phyloP scores from a whole-genome alignment of 1,139 yeast species.

The Trichomonascaceae sp. region DNA sequence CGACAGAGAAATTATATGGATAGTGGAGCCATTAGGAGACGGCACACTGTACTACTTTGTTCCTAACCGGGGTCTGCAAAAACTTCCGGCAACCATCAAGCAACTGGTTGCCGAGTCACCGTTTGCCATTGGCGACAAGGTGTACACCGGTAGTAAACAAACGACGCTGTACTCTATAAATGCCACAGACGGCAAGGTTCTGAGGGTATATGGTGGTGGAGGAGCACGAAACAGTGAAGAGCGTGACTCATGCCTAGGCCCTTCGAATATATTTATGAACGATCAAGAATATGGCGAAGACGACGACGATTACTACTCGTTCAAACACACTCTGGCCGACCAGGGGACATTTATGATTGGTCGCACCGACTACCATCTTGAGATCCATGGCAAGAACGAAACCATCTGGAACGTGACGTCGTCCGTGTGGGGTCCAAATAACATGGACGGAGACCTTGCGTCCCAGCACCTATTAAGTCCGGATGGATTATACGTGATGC shows the following conservation, averaged over 20 bases:
- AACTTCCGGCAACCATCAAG: slow-evolving; percentile 68
- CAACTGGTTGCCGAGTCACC: slow-evolving; percentile 79
- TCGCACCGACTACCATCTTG: slow-evolving; percentile 39
- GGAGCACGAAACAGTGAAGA: neutral
- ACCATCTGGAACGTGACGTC: slow-evolving; percentile 79
- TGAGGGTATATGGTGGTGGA: slow-evolving; percentile 49
- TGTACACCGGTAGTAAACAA: slow-evolving; percentile 74
- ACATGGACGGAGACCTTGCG: slow-evolving; percentile 59
- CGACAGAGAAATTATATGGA: slow-evolving; percentile 40
- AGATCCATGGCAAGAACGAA: slow-evolving; percentile 53
- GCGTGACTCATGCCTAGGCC: slow-evolving; percentile 10
- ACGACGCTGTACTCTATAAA: slow-evolving; percentile 70
- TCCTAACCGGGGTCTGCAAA: slow-evolving; percentile 63
- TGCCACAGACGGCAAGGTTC: slow-evolving; percentile 62
- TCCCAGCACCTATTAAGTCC: slow-evolving; percentile 27
- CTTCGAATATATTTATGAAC: neutral
- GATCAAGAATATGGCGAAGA: slow-evolving; percentile 12
- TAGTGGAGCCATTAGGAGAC: slow-evolving; percentile 82
- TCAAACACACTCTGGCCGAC: slow-evolving; percentile 9
- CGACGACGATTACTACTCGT: slow-evolving; percentile 11
- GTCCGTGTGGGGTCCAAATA: slow-evolving; percentile 88
- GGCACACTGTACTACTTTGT: slow-evolving; percentile 82
- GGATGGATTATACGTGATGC: slow-evolving; percentile 71
- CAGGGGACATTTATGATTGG: slow-evolving; percentile 26
- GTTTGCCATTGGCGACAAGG: slow-evolving; percentile 46